Base-by-base conservation (phyloP, 2,329 filamentous ascomycete species). In the Clonostachys byssicola region DNA sequence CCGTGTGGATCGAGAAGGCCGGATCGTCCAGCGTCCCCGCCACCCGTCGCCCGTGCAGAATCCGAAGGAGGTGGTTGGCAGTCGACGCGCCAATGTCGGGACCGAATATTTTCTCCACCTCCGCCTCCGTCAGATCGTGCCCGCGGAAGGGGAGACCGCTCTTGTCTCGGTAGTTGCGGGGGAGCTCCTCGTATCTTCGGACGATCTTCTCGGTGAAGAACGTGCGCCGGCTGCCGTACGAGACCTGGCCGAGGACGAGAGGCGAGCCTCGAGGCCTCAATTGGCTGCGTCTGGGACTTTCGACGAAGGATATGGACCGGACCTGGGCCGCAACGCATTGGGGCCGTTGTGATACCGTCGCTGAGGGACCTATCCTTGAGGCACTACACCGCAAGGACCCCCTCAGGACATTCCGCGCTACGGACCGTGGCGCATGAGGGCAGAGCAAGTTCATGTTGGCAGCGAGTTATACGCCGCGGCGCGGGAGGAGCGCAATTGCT, bases 21-120 rank as follows among this genome's bases (percentile, higher is more conserved):
- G 81, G 81, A 56, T 86, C 82, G 12, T 81, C 74, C 40, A 86
- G 67, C 4, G 81, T 84, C 34, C 83, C 83, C 8, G 82, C 80
- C 18, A 86, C 80, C 39, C 83, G 72, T 35, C 81, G 74, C 9
- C 82, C 83, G 57, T 86, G 83, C 12, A 85, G 62, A 44, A 85
- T 77, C 45, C 70, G 68, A 44, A 86, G 62, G 40, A 85, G 61
- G 41, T 63, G 65, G 57, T 85, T 85, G 17, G 74, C 82, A 6
- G 60, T 56, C 5, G 56, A 52, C 1, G 68, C 59, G 49, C 67
- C 62, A 42, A 83, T 65, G 12, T 65, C 63, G 6, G 68, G 56
- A 2, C 79, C 77, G 50, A 85, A 83, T 36, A 83, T 67, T 10
- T 53, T 50, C 14, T 65, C 55, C 6, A 73, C 66, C 55, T 84